Base-by-base conservation (phyloP, 495 filamentous ascomycete species). In the Apiosordaria backusii region DNA sequence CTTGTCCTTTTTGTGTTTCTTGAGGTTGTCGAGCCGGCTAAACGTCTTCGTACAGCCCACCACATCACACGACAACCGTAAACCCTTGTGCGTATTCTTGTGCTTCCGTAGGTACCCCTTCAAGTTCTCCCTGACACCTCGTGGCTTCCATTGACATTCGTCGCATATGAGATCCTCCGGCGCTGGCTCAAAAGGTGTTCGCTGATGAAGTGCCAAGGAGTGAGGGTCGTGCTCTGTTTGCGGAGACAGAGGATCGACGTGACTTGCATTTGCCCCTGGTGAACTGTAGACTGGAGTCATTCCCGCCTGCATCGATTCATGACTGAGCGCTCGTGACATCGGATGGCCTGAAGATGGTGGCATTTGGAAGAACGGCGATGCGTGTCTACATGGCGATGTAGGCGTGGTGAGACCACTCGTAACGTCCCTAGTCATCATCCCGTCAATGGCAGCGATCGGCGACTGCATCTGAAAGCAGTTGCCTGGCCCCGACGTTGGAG, bases 11-110 rank as follows among this genome's bases (percentile, higher is more conserved):
- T 72, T 72, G 61, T 82, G 80, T 19, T 77, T 76, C 45, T 78
- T 77, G 9, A 81, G 70, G 61, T 82, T 82, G 59, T 82, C 80
- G 6, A 74, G 70, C 6, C 80, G 74, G 27, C 77, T 81, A 65
- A 82, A 82, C 7, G 66, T 75, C 63, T 74, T 81, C 9, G 70
- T 71, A 53, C 80, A 82, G 22, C 67, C 70, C 4, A 55, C 50
- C 18, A 74, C 70, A 60, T 75, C 69, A 27, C 80, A 82, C 0
- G 65, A 64, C 6, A 78, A 57, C 13, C 76, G 65, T 16, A 76
- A 59, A 2, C 76, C 74, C 59, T 76, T 78, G 67, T 78, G 76
- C 6, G 75, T 76, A 62, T 78, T 78, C 23, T 78, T 78, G 64
- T 78, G 76, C 24, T 78, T 78, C 21, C 76, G 76, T 6, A 78